Evolutionary conservation across 169 alveolate genomes (phyloP), one percentile per base, ranked within the genome.

Genomic region (Eimeria brunetti): DNA sequence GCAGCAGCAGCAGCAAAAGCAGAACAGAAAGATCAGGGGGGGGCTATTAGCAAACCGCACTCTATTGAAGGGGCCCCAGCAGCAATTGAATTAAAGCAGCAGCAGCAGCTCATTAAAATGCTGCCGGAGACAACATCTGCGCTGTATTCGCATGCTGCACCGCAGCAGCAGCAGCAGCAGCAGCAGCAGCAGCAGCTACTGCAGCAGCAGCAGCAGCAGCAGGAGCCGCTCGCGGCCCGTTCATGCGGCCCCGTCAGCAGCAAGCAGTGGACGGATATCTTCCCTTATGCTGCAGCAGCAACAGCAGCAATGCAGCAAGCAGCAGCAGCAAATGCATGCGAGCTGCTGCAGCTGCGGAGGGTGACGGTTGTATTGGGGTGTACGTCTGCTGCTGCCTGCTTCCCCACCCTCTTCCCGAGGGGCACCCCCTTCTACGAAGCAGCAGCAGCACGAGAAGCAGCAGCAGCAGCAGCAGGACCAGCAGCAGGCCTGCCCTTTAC

Each of bases 261-360:
- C n/a, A 36, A 12, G 33, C 88, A 78, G 38, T 46, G 88, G 81
- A 41, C 11, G 24, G 81, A 71, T 71, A 7, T 71, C 41, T 71
- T 71, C 24, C 81, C 81, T 9, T 71, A 71, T 38, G 81, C 81
- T 71, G 41, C 88, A 33, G 88, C 88, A 78, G 88, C 88, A 44
- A 46, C 62, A 41, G 88, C 51, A 33, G 38, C 33, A 38, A 60
- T n/a, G 60, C 88, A 78, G 60, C 53, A 78, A 16, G 88, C 53
- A 38, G 51, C 53, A 78, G n/a, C n/a, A n/a, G n/a, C n/a, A n/a
- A n/a, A n/a, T n/a, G 38, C 80, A 30, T 85, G 92, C 44, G 94
- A 88, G 49, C 33, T 88, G 49, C 85, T 88, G 49, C 94, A 88
- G 86, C 73, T 88, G 73, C 85, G 94, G 6, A 85, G 94, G 36